Base-by-base conservation (phyloP, 306 rosid species). In the Myrica gale region DNA sequence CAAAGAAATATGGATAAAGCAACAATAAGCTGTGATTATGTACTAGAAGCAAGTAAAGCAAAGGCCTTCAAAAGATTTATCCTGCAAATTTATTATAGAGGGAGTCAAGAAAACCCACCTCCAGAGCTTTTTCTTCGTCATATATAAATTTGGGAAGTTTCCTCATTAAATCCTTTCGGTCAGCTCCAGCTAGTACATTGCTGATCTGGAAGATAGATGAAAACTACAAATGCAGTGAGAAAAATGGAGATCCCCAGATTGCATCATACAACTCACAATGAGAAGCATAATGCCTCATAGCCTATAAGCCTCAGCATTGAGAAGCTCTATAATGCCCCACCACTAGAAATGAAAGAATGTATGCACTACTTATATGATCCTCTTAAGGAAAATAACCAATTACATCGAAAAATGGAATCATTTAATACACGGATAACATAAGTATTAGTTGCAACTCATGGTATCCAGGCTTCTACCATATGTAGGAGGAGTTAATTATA, bases 91-190 rank as follows among this genome's bases (percentile, higher is more conserved):
- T 67, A 68, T 77, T 10, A 72, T 60, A 63, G 65, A 71, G 58
- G 74, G 56, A 48, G 16, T 15, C 10, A 48, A 74, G 46, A 43
- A 71, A 69, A 72, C 71, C 55, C 84, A 95, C 99, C 98, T 95
- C 99, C 82, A 90, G 77, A 76, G 93, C 93, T 79, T 92, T 95
- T 81, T 95, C 99, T 83, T 95, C 99, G 70, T 92, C 98, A 74
- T 95, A 95, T 68, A 95, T 90, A 81, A 95, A 95, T 77, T 92
- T 92, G 73, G 99, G 99, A 74, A 95, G 84, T 87, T 92, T 95
- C 87, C 90, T 90, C 99, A 95, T 90, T 15, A 92, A 73, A 69
- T 95, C 97, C 88, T 92, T 92, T 71, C 87, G 77, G 85, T 95
- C 98, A 77, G 97, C 71, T 72, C 96, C 99, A 66, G 97, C 80